Conservation (phyloP, 441 rosid genomes). For the Dalechampia spathulata region DNA sequence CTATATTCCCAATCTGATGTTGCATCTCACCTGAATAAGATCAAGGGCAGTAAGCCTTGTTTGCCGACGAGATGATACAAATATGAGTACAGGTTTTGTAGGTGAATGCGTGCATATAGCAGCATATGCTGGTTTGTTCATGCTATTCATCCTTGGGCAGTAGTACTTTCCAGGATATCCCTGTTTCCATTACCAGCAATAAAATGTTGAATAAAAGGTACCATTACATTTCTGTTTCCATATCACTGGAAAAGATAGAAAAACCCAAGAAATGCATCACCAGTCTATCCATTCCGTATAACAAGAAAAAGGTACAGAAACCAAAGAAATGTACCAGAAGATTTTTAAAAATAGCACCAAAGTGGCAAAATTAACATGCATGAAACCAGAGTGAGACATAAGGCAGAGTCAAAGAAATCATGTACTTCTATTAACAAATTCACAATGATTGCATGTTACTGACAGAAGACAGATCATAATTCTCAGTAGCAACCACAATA, state of each 20-base stretch:
- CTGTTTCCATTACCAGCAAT: conserved; percentile 33
- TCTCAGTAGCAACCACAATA: background rate
- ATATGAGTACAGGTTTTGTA: conserved; percentile 92
- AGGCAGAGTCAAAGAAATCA: background rate
- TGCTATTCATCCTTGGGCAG: conserved; percentile 97
- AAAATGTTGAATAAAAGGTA: conserved; percentile 6
- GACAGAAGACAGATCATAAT: background rate
- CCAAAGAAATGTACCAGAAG: too few species aligned
- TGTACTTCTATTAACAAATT: background rate
- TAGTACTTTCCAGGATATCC: conserved; percentile 98
- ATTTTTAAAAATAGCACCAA: too few species aligned
- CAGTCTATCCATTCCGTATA: too few species aligned
- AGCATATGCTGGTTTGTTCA: conserved; percentile 99
- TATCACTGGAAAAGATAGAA: conserved; percentile 3
- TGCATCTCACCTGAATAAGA: conserved; percentile 77
- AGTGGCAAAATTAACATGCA: background rate
- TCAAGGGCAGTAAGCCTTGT: conserved; percentile 98
- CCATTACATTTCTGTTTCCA: background rate
- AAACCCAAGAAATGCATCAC: background rate
- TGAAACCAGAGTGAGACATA: background rate
- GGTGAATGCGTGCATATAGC: conserved; percentile 99
- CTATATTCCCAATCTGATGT: conserved; percentile 11
- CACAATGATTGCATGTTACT: background rate
- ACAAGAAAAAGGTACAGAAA: too few species aligned
- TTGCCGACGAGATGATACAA: conserved; percentile 98